phyloP scores from a whole-genome alignment of 352 stramenopile genomes.

The Thraustochytrium sp. region DNA sequence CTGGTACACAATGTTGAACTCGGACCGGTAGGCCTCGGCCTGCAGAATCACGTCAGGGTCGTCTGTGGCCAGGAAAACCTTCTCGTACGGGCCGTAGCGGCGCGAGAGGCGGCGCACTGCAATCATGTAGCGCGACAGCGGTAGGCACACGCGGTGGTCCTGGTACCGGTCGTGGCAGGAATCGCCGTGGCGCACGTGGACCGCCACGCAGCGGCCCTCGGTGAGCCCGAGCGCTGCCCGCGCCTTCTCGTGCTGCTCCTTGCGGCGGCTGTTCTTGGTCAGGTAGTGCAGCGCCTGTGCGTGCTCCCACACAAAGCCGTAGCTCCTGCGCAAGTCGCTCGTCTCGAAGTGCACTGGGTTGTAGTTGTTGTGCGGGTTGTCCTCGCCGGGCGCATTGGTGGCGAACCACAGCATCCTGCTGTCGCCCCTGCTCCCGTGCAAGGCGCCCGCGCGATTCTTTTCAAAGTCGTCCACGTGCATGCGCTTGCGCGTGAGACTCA shows the following conservation, averaged over 20 bases:
- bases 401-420: constrained; percentile 42
- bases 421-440: constrained; percentile 30
- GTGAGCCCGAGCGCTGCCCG: not conserved
- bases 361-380: constrained; percentile 3
- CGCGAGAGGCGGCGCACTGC: not conserved
- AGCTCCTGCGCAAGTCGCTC: not conserved
- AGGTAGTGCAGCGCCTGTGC: constrained; percentile 32
- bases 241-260: not conserved
- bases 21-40: not conserved
- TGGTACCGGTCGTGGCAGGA: constrained; percentile 43
- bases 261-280: not conserved
- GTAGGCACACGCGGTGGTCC: constrained; percentile 25
- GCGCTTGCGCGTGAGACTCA: not conserved
- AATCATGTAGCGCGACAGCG: not conserved
- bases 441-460: not conserved
- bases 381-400: constrained; percentile 21
- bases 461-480: not conserved
- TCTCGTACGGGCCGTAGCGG: constrained; percentile 21
- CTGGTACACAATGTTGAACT: constrained; percentile 43
- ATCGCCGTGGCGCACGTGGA: constrained; percentile 42
- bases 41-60: constrained; percentile 23
- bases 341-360: constrained; percentile 26
- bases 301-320: constrained; percentile 40
- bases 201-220: not conserved
- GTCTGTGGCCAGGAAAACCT: constrained; percentile 39